phyloP scores from a whole-genome alignment of 176 grass and related monocot genomes.

The Cymbopogon citratus region DNA sequence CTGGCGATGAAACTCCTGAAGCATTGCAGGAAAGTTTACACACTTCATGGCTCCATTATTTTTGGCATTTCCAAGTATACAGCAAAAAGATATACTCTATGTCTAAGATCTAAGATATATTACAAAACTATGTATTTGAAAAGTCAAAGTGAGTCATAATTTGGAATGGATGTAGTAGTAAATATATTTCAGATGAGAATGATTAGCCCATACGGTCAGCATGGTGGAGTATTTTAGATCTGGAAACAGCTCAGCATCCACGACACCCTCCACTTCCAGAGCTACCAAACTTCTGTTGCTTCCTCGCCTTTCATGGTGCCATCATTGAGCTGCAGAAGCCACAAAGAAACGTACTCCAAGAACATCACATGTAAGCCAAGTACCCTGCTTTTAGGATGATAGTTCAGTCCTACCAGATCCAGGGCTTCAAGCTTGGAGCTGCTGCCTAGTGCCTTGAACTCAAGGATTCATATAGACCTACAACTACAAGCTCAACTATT shows the following conservation, averaged over 20 bases:
- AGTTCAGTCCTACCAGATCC: conserved; percentile 30
- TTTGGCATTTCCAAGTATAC: not conserved
- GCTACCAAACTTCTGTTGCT: conserved; percentile 29
- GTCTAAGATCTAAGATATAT: not conserved
- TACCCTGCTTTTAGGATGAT: conserved; percentile 7
- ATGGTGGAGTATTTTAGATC: not conserved
- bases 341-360: conserved; percentile 5
- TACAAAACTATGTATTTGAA: not conserved
- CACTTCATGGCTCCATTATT: not conserved
- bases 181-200: conserved; percentile 16
- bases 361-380: conserved; percentile 35
- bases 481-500: not conserved
- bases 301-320: conserved; percentile 13
- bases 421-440: not conserved
- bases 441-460: not conserved
- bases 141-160: not conserved
- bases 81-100: not conserved
- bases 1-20: not conserved
- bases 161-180: not conserved
- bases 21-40: not conserved
- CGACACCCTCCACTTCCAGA: conserved; percentile 14
- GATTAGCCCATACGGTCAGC: conserved; percentile 14
- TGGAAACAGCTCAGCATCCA: conserved; percentile 39
- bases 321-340: conserved; percentile 2
- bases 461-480: not conserved